These are phyloP conservation scores for Exutisphaerella laricina DNA, from an alignment of 2,329 filamentous ascomycete genomes.

Conservation along the genomic window DNA sequence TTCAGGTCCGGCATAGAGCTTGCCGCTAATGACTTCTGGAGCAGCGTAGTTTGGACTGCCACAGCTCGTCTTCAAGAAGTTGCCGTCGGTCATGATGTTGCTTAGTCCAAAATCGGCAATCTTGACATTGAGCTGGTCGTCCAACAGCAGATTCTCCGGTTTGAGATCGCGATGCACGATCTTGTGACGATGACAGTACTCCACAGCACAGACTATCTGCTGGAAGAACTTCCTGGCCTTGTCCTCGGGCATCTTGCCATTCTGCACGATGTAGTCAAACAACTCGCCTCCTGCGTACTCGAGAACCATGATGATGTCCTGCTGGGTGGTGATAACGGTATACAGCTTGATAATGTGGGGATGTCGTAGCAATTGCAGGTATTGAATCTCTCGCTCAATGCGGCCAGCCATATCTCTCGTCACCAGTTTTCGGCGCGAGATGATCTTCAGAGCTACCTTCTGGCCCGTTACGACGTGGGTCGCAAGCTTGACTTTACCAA, in stretches of 20 bases:
- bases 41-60: constrained; percentile 98
- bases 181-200: constrained; percentile 98
- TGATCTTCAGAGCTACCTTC: constrained; percentile 97
- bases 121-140: constrained; percentile 95
- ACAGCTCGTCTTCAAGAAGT: constrained; percentile 97
- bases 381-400: constrained; percentile 97
- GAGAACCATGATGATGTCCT: constrained; percentile 98
- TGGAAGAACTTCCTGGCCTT: constrained; percentile 98
- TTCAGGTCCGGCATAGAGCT: constrained; percentile 93
- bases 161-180: constrained; percentile 98
- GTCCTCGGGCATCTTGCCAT: constrained; percentile 83
- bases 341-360: constrained; percentile 99
- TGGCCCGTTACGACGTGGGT: constrained; percentile 88
- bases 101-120: constrained; percentile 98
- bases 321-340: constrained; percentile 90
- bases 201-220: constrained; percentile 96
- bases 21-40: constrained; percentile 95
- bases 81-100: constrained; percentile 99
- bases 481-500: constrained; percentile 97
- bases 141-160: constrained; percentile 91
- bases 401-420: constrained; percentile 97
- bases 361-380: constrained; percentile 88
- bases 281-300: constrained; percentile 95
- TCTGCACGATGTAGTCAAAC: constrained; percentile 95
- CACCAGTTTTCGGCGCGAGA: constrained; percentile 90